Percentiles rank a stretch among this genome's conserved stretches.
Conservation (phyloP, 345 rosid species). For the Eucalyptus coolabah region DNA sequence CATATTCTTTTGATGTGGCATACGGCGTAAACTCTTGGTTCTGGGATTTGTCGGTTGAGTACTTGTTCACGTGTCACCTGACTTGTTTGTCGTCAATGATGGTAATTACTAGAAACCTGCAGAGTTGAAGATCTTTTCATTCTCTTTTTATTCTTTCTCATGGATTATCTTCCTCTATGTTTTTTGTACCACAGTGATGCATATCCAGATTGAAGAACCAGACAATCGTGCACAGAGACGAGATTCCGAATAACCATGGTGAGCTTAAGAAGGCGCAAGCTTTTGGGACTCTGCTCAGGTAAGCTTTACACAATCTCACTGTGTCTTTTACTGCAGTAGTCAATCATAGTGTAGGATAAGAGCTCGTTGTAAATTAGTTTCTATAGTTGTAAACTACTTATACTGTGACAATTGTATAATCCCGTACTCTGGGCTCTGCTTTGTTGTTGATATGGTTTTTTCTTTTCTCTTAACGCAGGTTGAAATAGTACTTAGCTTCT, state of each 20-base stretch:
- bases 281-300: conserved; percentile 90
- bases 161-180: background rate
- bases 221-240: background rate
- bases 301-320: background rate
- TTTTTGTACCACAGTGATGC: conserved; percentile 4
- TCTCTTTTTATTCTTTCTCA: background rate
- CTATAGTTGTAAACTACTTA: background rate
- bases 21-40: background rate
- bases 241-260: conserved; percentile 42
- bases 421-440: background rate
- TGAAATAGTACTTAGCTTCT: background rate
- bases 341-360: background rate
- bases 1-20: background rate
- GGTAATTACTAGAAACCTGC: background rate
- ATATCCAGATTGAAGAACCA: conserved; percentile 2
- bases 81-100: background rate
- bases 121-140: background rate
- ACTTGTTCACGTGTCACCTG: background rate
- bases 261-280: conserved; percentile 85
- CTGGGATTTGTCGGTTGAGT: background rate
- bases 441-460: background rate
- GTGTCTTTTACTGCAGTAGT: background rate
- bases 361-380: background rate
- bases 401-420: background rate
- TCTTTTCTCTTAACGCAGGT: background rate